Conservation (phyloP, 2,329 filamentous ascomycete genomes). For the Hymenotorrendiella dingleyae region DNA sequence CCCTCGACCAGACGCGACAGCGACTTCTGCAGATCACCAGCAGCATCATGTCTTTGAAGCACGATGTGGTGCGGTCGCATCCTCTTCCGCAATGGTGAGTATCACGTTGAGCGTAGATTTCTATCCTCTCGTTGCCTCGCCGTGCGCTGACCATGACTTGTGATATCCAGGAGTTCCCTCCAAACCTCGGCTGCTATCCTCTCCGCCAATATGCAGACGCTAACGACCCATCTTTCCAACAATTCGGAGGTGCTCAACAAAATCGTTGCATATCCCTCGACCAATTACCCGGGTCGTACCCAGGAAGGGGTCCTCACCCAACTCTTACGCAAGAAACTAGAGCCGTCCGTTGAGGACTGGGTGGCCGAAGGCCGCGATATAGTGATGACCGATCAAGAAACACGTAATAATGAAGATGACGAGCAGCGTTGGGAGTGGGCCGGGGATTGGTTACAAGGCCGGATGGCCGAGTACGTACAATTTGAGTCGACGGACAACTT, state of each 20-base stretch:
- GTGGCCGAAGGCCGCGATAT: conserved; percentile 57
- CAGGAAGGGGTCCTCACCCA: conserved; percentile 61
- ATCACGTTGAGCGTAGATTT: neutral
- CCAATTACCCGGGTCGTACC: conserved; percentile 65
- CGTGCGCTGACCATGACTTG: conserved; percentile 9
- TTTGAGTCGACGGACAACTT: conserved; percentile 58
- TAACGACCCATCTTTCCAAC: conserved; percentile 59
- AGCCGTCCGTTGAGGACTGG: conserved; percentile 69
- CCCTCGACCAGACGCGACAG: conserved; percentile 64
- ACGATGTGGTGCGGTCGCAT: conserved; percentile 54
- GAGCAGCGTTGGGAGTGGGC: conserved; percentile 49
- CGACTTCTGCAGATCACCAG: conserved; percentile 63
- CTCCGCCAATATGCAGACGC: conserved; percentile 60
- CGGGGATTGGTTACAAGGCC: conserved; percentile 35
- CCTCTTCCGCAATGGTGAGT: conserved; percentile 62
- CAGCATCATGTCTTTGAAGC: conserved; percentile 59
- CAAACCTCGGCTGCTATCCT: conserved; percentile 68
- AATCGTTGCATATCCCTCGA: conserved; percentile 69
- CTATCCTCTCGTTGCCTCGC: neutral
- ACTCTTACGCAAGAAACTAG: conserved; percentile 76
- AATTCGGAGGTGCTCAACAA: conserved; percentile 63
- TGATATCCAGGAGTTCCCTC: conserved; percentile 53
- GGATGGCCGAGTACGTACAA: conserved; percentile 37
- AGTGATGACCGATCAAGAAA: conserved; percentile 18
- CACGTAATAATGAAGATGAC: conserved; percentile 40